phyloP scores from a whole-genome alignment of 83 land plant genomes.

The Isoetes engelmannii region DNA sequence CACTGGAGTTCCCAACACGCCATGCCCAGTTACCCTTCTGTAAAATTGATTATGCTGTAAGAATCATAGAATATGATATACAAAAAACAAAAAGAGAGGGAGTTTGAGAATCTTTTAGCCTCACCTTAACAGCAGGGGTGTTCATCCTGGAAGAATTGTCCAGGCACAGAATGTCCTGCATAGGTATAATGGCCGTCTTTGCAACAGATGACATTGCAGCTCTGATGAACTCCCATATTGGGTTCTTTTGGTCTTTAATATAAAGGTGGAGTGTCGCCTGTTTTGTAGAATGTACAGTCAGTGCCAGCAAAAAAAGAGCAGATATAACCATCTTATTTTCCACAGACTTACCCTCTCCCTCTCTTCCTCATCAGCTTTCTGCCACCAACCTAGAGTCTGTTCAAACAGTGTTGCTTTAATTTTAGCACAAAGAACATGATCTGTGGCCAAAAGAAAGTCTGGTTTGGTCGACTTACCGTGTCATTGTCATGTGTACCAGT shows the following conservation, averaged over 20 bases:
- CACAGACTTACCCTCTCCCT: slow-evolving; percentile 43
- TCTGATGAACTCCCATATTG: slow-evolving; percentile 65
- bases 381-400: slow-evolving; percentile 89
- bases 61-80: neutral
- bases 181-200: slow-evolving; percentile 61
- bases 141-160: slow-evolving; percentile 93
- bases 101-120: neutral
- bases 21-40: slow-evolving; percentile 18
- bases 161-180: slow-evolving; percentile 81
- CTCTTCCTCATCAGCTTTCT: slow-evolving; percentile 43
- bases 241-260: slow-evolving; percentile 38
- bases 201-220: slow-evolving; percentile 84
- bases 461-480: slow-evolving; percentile 41
- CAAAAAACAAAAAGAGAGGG: too few relatives aligned
- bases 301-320: too few relatives aligned
- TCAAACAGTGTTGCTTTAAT: too few relatives aligned
- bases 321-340: too few relatives aligned
- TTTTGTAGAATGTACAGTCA: too few relatives aligned
- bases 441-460: too few relatives aligned
- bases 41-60: neutral
- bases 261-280: slow-evolving; percentile 21
- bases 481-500: slow-evolving; percentile 99
- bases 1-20: too few relatives aligned
- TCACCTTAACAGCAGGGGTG: slow-evolving; percentile 84
- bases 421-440: too few relatives aligned